Percentiles rank a stretch among this genome's conserved stretches.
Conservation (phyloP, 306 rosid species). For the Boehmeria nivea region DNA sequence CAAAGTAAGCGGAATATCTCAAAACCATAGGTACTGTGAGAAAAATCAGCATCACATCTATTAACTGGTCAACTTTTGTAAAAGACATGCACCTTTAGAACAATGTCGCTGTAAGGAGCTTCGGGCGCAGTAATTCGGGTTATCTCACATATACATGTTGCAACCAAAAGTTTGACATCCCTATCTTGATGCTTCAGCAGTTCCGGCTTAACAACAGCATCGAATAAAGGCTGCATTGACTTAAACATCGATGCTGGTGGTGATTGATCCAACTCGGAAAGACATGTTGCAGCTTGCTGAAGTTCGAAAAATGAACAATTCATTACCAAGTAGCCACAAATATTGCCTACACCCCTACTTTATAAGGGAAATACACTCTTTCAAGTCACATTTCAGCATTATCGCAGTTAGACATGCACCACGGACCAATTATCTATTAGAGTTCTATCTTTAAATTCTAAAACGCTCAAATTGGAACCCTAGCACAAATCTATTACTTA, state of each 20-base stretch:
- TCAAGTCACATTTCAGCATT: not conserved
- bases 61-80: constrained; percentile 12
- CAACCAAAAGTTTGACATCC: constrained; percentile 94
- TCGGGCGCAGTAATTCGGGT: constrained; percentile 99
- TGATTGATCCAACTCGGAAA: constrained; percentile 88
- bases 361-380: not conserved
- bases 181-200: constrained; percentile 89
- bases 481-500: too few relatives aligned
- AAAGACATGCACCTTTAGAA: constrained; percentile 62
- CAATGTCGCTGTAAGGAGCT: constrained; percentile 87
- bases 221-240: constrained; percentile 76
- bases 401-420: too few relatives aligned
- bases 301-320: constrained; percentile 26
- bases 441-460: not conserved
- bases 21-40: constrained; percentile 8
- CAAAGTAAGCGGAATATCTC: constrained; percentile 24
- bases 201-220: constrained; percentile 78
- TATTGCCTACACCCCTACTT: too few relatives aligned
- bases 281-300: constrained; percentile 89
- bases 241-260: constrained; percentile 68
- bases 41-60: constrained; percentile 14
- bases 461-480: not conserved
- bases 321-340: not conserved
- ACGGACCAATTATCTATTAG: too few relatives aligned
- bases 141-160: constrained; percentile 91